Base-by-base conservation (phyloP, 495 filamentous ascomycete genomes). In the Penicillium antarcticum region DNA sequence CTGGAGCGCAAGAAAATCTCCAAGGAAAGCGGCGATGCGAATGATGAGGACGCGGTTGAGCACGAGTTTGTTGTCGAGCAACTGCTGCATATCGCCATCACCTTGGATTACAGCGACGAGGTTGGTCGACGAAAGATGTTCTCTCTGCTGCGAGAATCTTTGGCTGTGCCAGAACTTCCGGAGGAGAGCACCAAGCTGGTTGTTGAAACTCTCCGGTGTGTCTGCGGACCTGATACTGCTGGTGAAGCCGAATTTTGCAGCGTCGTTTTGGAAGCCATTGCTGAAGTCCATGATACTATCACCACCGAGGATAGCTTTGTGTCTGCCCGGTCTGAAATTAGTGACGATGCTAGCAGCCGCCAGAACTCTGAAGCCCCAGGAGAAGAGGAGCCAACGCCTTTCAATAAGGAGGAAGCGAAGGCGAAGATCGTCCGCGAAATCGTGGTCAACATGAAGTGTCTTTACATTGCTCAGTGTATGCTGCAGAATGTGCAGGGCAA, bases 401-500 rank as follows among this genome's bases (percentile, higher is more conserved):
- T 82, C 43, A 82, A 80, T 41, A 86, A 86, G 58, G 88, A 90
- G 58, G 85, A 87, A 43, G 85, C 85, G 7, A 87, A 91, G 63
- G 80, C 81, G 11, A 96, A 92, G 69, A 85, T 90, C 2, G 79
- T 97, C 49, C 80, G 80, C 48, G 91, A 96, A 66, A 91, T 97
- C 63, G 83, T 95, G 75, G 87, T 97, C 60, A 97, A 97, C 73
- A 89, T 96, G 83, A 97, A 97, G 67, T 97, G 94, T 71, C 79
- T 99, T 32, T 89, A 97, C 62, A 96, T 99, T 57, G 91, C 95
- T 18, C 91, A 95, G 60, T 97, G 90, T 76, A 96, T 96, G 91
- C 78, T 99, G 36, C 83, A 95, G 63, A 94, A 96, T 58, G 88
- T 97, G 2, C 74, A 87, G 45, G 88, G 90, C 17, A 83, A 86